These are phyloP conservation scores for Camelina laxa DNA, from an alignment of 345 rosid species.

Conservation along the genomic window DNA sequence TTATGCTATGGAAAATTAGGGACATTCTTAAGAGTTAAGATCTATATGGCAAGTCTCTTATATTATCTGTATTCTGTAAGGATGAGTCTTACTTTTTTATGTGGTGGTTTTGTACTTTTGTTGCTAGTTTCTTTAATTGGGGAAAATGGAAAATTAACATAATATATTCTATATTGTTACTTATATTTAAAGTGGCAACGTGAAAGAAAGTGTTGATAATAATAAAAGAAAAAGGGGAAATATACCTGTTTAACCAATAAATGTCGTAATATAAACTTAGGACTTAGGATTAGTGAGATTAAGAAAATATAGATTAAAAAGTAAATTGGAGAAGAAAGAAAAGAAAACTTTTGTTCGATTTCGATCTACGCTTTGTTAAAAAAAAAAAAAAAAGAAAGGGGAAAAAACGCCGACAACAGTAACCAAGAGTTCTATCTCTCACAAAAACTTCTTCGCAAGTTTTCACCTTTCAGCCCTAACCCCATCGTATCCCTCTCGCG, in stretches of 20 bases:
- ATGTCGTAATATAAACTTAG: background rate
- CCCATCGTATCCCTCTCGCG: constrained; percentile 21
- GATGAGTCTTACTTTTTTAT: background rate
- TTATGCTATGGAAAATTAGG: background rate
- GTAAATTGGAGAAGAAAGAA: background rate
- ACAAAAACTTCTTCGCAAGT: background rate
- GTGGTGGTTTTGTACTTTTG: background rate
- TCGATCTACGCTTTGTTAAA: constrained; percentile 15
- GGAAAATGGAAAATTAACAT: background rate
- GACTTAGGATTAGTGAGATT: background rate
- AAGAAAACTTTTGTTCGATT: constrained; percentile 11
- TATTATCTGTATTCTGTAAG: background rate
- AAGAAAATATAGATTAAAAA: background rate
- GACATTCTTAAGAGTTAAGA: background rate
- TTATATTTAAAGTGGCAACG: background rate
- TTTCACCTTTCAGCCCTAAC: constrained; percentile 39
- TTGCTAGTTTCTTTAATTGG: background rate
- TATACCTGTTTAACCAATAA: background rate
- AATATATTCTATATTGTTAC: background rate
- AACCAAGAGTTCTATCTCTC: constrained; percentile 24
- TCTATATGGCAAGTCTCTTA: constrained; percentile 1
- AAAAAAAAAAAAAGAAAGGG: background rate
- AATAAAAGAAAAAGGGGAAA: background rate
- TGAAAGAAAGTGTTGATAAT: background rate
- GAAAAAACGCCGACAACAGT: constrained; percentile 41